Conservation (phyloP, 2,329 filamentous ascomycete species). For the Thermothelomyces thermophilus region DNA sequence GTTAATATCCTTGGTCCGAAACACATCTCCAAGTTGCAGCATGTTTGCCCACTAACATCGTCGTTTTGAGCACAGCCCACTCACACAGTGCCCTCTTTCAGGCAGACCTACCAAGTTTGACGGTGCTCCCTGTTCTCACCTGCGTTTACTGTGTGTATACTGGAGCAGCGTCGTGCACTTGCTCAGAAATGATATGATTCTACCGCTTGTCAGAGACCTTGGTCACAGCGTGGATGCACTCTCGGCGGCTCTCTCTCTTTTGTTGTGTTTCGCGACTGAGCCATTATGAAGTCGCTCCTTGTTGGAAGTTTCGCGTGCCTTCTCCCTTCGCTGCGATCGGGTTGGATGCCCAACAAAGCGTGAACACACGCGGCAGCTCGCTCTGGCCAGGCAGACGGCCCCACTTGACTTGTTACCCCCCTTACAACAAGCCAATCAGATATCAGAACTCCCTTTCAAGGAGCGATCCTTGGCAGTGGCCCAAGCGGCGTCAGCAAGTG, state of each 20-base stretch:
- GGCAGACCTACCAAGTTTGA: too few species aligned
- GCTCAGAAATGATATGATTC: too few species aligned
- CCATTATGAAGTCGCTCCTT: slow-evolving; percentile 6
- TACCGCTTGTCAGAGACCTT: too few species aligned
- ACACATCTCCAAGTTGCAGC: slow-evolving; percentile 2
- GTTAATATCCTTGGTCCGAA: slow-evolving; percentile 3
- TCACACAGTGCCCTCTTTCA: slow-evolving; percentile 6
- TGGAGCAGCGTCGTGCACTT: background rate
- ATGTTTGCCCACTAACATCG: background rate
- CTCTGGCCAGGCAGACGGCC: slow-evolving; percentile 13
- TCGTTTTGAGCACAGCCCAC: slow-evolving; percentile 1
- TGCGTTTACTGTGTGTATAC: too few species aligned
- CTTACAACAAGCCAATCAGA: slow-evolving; percentile 17
- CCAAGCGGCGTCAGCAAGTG: slow-evolving; percentile 19
- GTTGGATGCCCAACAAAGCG: too few species aligned
- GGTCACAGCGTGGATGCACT: too few species aligned
- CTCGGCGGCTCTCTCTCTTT: too few species aligned
- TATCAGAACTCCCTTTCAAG: slow-evolving; percentile 8
- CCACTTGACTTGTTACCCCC: slow-evolving; percentile 10
- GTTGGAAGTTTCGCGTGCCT: slow-evolving; percentile 1
- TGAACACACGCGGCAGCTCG: background rate
- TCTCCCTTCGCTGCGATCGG: slow-evolving; percentile 1
- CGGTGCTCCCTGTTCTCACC: too few species aligned
- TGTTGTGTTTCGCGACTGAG: slow-evolving; percentile 4
- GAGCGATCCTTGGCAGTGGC: slow-evolving; percentile 18